Conservation (phyloP, 495 filamentous ascomycete species). For the Neurospora intermedia region DNA sequence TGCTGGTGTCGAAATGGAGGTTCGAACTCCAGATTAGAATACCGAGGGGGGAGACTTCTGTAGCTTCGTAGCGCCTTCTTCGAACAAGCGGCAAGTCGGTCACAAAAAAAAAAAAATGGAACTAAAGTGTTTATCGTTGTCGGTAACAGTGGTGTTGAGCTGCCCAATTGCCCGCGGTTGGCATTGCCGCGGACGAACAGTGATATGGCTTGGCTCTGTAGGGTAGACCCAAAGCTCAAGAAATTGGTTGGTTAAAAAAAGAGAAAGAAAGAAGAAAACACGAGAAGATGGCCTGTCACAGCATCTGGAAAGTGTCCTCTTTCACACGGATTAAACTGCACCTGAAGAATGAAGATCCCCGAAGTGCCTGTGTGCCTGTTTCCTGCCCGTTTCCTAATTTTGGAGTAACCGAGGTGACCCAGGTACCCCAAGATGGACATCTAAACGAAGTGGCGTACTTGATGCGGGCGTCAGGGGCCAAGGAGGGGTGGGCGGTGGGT, state of each 20-base stretch:
- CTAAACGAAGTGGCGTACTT: not conserved
- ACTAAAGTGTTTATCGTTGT: not conserved
- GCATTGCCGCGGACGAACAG: not conserved
- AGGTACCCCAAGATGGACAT: not conserved
- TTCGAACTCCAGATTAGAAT: not conserved
- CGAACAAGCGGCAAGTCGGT: not conserved
- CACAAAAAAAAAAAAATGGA: not conserved
- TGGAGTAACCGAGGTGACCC: not conserved
- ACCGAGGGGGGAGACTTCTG: too few relatives aligned
- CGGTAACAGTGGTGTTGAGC: not conserved
- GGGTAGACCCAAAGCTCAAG: not conserved
- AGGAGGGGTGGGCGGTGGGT: not conserved
- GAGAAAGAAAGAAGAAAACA: not conserved
- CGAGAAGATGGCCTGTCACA: not conserved
- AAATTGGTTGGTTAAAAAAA: not conserved
- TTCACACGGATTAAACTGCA: not conserved
- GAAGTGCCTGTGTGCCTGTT: not conserved
- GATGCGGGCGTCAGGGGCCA: not conserved
- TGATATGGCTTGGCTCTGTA: not conserved
- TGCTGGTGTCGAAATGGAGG: not conserved
- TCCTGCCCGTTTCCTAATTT: not conserved
- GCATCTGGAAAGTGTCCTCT: not conserved
- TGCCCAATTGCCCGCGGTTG: not conserved
- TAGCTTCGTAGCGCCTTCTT: not conserved
- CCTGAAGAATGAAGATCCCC: not conserved